Percentiles rank a stretch among this genome's conserved stretches.
Conservation (phyloP, 1,139 yeast genomes). For the Geotrichum restrictum region DNA sequence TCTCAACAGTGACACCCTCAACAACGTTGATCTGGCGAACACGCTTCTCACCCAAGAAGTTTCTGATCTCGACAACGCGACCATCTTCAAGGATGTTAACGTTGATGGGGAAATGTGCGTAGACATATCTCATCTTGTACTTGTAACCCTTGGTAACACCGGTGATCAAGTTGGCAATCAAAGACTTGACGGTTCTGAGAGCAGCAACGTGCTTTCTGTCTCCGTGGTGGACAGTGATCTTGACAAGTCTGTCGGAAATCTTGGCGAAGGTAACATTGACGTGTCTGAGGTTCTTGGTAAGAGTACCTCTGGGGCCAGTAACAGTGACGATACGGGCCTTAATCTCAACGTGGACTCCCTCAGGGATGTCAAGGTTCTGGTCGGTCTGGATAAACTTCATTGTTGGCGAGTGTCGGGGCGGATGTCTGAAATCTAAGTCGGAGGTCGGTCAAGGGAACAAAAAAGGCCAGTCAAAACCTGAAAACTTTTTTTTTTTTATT, state of each 20-base stretch:
- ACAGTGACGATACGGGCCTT: constrained; percentile 89
- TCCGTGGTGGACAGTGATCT: constrained; percentile 95
- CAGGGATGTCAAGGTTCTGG: constrained; percentile 88
- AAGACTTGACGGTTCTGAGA: constrained; percentile 96
- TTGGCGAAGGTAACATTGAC: constrained; percentile 88
- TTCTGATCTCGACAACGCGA: constrained; percentile 89
- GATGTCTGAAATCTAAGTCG: constrained; percentile 2
- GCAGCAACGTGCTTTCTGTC: constrained; percentile 99
- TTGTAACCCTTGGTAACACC: constrained; percentile 99
- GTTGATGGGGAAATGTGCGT: constrained; percentile 99
- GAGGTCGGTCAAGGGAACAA: constrained; percentile 13
- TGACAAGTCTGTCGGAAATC: constrained; percentile 66
- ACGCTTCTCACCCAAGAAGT: constrained; percentile 98
- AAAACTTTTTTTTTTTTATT: not conserved
- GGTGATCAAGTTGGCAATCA: constrained; percentile 87
- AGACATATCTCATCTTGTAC: constrained; percentile 99
- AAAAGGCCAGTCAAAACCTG: not conserved
- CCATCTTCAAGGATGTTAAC: constrained; percentile 84
- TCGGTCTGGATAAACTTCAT: constrained; percentile 97
- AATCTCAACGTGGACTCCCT: constrained; percentile 86
- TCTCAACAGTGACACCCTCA: constrained; percentile 89
- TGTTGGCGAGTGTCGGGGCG: constrained; percentile 24
- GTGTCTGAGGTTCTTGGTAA: constrained; percentile 89
- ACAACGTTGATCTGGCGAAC: constrained; percentile 80
- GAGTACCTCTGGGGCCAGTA: constrained; percentile 97